These are phyloP conservation scores for Sanchytrium tribonematis DNA, from an alignment of 371 early-diverging fungal genomes.

Conservation along the genomic window DNA sequence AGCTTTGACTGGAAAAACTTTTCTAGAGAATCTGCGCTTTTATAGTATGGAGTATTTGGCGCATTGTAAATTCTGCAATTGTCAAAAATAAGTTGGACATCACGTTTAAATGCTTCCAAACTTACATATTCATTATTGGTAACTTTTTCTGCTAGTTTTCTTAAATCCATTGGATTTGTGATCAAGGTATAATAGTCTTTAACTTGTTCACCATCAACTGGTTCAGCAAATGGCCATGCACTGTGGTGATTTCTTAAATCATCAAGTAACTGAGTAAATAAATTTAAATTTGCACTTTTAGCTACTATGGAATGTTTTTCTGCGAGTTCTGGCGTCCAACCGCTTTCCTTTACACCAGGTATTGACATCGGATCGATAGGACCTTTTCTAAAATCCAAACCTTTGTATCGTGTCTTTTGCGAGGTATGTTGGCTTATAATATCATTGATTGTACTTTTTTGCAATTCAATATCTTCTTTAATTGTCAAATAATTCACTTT, in stretches of 20 bases:
- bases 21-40: conserved; percentile 34
- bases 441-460: conserved; percentile 12
- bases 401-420: not conserved
- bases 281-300: conserved; percentile 22
- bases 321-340: conserved; percentile 66
- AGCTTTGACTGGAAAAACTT: conserved; percentile 11
- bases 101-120: conserved; percentile 38
- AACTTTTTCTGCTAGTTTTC: conserved; percentile 39
- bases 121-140: conserved; percentile 38
- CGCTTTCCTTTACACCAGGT: conserved; percentile 55
- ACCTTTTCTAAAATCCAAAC: conserved; percentile 5
- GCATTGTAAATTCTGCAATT: conserved; percentile 67
- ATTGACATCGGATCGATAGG: conserved; percentile 25
- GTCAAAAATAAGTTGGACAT: conserved; percentile 46
- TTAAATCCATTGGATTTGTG: conserved; percentile 89
- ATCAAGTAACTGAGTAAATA: conserved; percentile 37
- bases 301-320: not conserved
- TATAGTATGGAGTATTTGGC: conserved; percentile 40
- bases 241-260: conserved; percentile 44
- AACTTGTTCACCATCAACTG: conserved; percentile 56
- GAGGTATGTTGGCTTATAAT: not conserved
- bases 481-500: conserved; percentile 27
- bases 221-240: conserved; percentile 93
- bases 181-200: conserved; percentile 88
- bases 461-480: conserved; percentile 27